Evolutionary conservation across 1,139 yeast species (phyloP), one percentile per base, ranked within the genome.

Genomic region (Candida dubliniensis): DNA sequence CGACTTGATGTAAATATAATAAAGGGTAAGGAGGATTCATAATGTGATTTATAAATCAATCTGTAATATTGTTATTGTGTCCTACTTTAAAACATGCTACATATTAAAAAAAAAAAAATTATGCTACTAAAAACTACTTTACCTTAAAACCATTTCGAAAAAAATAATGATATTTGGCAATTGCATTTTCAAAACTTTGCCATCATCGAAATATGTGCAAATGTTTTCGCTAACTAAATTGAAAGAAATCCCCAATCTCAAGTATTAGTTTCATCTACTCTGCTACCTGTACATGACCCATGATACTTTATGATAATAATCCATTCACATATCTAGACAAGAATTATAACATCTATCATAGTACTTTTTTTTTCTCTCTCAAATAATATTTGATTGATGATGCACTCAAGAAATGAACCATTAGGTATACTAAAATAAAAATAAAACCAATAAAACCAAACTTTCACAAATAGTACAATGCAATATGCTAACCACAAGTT

Each of bases 321-420:
- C 14, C 8, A n/a, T n/a, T 31, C 35, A 36, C 43, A 31, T 35
- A 13, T 18, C 43, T 14, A 35, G 36, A 40, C 31, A 40, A 31
- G 29, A 34, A 29, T n/a, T n/a, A 15, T 14, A 15, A 23, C n/a
- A 31, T 41, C 40, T 32, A 36, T 41, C 40, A 36, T 41, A 41
- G 36, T 32, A 41, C 44, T 32, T 41, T 23, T 23, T 24, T 38
- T 14, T 15, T 31, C 32, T 15, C 36, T n/a, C n/a, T n/a, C n/a
- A n/a, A n/a, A n/a, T n/a, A 25, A 31, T 36, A 23, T 5, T 18
- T 18, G 23, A 18, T 18, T 18, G 23, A 18, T 36, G 24, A 41
- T 33, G 40, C 33, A 41, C 38, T 41, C 44, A 41, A 41, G 40
- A 41, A 41, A 26, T 41, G 40, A 41, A 40, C n/a, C n/a, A n/a